These are phyloP conservation scores for Camelina neglecta DNA, from an alignment of 345 rosid genomes.

Conservation along the genomic window DNA sequence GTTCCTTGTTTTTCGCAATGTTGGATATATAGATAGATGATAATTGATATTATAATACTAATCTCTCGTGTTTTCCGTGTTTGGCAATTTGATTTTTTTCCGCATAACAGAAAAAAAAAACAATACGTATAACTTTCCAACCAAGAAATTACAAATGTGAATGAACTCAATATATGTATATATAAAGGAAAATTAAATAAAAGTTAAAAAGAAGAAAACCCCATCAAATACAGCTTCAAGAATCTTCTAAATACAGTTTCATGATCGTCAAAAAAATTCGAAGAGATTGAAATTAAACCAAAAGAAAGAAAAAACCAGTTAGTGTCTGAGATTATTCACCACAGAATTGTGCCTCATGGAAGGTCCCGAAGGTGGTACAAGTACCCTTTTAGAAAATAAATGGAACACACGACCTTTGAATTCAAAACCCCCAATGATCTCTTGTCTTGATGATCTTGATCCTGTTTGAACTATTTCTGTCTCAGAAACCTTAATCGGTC, in stretches of 20 bases:
- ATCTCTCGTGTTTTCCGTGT: neutral
- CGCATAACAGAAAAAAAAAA: neutral
- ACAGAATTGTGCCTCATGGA: constrained; percentile 72
- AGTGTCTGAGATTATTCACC: constrained; percentile 35
- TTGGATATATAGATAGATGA: too few species aligned
- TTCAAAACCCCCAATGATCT: constrained; percentile 46
- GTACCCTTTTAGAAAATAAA: constrained; percentile 65
- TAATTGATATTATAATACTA: neutral
- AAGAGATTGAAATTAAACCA: neutral
- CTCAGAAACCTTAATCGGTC: constrained; percentile 33
- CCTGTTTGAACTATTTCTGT: constrained; percentile 15
- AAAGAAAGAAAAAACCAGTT: neutral
- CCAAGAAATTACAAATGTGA: constrained; percentile 29
- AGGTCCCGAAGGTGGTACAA: constrained; percentile 86
- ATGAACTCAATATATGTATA: constrained; percentile 26
- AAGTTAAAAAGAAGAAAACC: neutral
- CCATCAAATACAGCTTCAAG: constrained; percentile 20
- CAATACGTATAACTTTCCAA: neutral
- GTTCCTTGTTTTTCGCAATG: neutral
- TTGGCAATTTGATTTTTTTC: neutral
- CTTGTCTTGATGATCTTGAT: constrained; percentile 36
- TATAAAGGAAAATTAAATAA: neutral
- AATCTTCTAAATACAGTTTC: constrained; percentile 6
- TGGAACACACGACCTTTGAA: constrained; percentile 57
- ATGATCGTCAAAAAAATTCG: neutral